Conservation (phyloP, 148 eudicot genomes). For the Fallopia convolvulus region DNA sequence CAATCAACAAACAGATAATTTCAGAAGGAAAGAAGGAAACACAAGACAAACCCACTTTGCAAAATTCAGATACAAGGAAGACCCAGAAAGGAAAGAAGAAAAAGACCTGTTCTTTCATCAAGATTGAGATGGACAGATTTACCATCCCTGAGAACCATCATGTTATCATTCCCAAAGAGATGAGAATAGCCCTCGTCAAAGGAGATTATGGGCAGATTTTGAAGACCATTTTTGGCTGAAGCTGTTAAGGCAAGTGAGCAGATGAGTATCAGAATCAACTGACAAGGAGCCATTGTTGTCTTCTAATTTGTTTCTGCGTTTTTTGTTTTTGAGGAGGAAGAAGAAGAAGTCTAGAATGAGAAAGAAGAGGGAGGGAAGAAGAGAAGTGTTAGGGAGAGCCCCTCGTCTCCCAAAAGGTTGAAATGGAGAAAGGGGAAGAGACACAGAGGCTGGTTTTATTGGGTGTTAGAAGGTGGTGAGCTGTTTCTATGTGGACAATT, state of each 20-base stretch:
- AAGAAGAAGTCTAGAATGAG: neutral
- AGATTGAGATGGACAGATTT: slow-evolving; percentile 79
- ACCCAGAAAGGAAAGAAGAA: neutral
- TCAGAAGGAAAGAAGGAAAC: neutral
- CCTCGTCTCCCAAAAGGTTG: neutral
- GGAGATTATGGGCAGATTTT: slow-evolving; percentile 52
- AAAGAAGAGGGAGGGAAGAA: neutral
- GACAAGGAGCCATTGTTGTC: slow-evolving; percentile 16
- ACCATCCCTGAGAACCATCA: slow-evolving; percentile 76
- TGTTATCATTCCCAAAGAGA: slow-evolving; percentile 82
- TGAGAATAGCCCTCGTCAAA: slow-evolving; percentile 96
- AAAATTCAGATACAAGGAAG: neutral
- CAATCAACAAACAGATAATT: neutral
- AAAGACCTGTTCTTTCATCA: slow-evolving; percentile 75
- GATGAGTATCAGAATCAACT: slow-evolving; percentile 15
- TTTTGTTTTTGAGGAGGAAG: neutral
- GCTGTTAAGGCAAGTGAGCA: slow-evolving; percentile 32
- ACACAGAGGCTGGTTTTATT: slow-evolving; percentile 28
- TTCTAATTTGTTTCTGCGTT: neutral
- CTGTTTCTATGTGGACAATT: slow-evolving; percentile 12
- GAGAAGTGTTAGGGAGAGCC: neutral
- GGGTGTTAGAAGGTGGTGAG: slow-evolving; percentile 19
- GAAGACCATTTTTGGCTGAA: slow-evolving; percentile 22
- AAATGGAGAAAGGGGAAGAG: slow-evolving; percentile 8
- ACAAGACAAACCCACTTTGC: slow-evolving; percentile 7